A percentile compares a stretch with the other conserved stretches of the same genome.
phyloP scores from a whole-genome alignment of 2,329 filamentous ascomycete species.

The Dactylella cylindrospora region DNA sequence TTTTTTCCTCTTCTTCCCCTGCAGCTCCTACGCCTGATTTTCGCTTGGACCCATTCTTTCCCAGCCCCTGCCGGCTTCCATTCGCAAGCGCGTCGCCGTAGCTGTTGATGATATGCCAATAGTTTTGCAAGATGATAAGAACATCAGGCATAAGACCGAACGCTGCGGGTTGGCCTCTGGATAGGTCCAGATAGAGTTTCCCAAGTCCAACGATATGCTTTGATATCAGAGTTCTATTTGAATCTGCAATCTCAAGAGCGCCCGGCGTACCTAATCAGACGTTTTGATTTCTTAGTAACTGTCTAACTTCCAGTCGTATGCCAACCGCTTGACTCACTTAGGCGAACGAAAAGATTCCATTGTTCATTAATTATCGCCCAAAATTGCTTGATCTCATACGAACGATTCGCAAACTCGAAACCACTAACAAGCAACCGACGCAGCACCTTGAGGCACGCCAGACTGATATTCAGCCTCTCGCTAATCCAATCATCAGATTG shows the following conservation, averaged over 20 bases:
- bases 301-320: too few relatives aligned
- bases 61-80: slow-evolving; percentile 56
- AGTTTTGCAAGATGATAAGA: slow-evolving; percentile 72
- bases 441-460: slow-evolving; percentile 76
- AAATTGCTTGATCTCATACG: slow-evolving; percentile 72
- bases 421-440: slow-evolving; percentile 76
- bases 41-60: slow-evolving; percentile 12
- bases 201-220: slow-evolving; percentile 87
- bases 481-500: slow-evolving; percentile 64
- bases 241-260: slow-evolving; percentile 14
- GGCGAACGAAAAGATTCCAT: slow-evolving; percentile 71
- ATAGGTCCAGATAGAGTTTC: slow-evolving; percentile 88
- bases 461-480: slow-evolving; percentile 63
- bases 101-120: slow-evolving; percentile 78
- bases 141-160: slow-evolving; percentile 82
- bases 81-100: slow-evolving; percentile 71
- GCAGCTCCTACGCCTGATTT: slow-evolving; percentile 52
- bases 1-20: slow-evolving; percentile 53
- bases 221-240: slow-evolving; percentile 59
- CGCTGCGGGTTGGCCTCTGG: slow-evolving; percentile 73
- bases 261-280: too few relatives aligned
- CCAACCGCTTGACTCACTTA: slow-evolving; percentile 52
- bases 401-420: slow-evolving; percentile 80
- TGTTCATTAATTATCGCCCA: slow-evolving; percentile 78
- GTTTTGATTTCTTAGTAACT: neutral